Conservation (phyloP, 1,284 basidiomycete species). For the Pseudozyma hubeiensis region DNA sequence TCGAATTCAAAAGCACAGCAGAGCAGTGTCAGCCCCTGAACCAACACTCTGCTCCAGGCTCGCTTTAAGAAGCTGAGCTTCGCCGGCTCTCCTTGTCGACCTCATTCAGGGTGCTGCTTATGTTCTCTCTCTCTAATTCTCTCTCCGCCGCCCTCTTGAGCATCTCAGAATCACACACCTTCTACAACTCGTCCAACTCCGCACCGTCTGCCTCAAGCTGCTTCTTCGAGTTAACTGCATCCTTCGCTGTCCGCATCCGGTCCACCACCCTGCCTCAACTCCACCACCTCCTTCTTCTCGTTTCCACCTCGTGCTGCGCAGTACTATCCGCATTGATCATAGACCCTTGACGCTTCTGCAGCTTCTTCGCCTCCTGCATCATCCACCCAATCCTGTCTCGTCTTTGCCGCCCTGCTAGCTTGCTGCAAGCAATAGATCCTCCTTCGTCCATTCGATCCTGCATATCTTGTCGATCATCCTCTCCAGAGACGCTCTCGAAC, state of each 20-base stretch:
- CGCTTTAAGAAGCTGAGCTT: constrained; percentile 1
- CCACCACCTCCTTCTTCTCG: not conserved
- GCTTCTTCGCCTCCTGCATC: no score
- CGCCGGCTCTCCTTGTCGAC: not conserved
- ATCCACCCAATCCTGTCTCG: not conserved
- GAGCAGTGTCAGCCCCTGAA: constrained; percentile 27
- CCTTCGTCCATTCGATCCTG: constrained; percentile 1
- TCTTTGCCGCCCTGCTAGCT: not conserved
- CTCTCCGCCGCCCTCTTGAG: constrained; percentile 20
- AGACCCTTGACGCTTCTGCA: constrained; percentile 8
- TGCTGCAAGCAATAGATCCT: not conserved
- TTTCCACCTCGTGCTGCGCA: not conserved
- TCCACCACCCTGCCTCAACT: constrained; percentile 9
- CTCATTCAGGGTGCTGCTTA: not conserved
- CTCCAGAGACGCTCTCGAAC: constrained; percentile 11
- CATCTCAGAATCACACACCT: constrained; percentile 23
- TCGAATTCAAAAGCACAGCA: not conserved
- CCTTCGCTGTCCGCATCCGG: constrained; percentile 31
- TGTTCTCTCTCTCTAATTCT: constrained; percentile 10
- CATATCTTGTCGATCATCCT: constrained; percentile 14
- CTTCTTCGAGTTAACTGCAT: constrained; percentile 4
- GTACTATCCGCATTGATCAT: constrained; percentile 21
- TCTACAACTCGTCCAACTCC: constrained; percentile 8
- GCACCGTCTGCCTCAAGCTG: constrained; percentile 1
- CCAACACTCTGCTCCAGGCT: not conserved